These are phyloP conservation scores for Raphanus raphanistrum DNA, from an alignment of 345 rosid genomes.

Conservation along the genomic window DNA sequence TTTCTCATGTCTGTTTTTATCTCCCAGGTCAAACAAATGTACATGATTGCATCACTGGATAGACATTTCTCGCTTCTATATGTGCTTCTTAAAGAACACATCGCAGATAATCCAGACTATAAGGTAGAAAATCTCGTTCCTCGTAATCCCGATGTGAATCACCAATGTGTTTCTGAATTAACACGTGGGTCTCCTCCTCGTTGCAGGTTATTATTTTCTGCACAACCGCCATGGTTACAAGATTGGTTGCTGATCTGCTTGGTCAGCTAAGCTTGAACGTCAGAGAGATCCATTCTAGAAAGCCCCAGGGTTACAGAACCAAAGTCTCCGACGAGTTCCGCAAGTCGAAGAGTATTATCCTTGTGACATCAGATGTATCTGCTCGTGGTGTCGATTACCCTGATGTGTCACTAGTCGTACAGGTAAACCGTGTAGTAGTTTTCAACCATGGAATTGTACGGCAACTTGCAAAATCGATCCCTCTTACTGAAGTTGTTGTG, in stretches of 20 bases:
- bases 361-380: slow-evolving; percentile 96
- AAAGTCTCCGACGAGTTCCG: slow-evolving; percentile 94
- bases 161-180: neutral
- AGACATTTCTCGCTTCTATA: slow-evolving; percentile 72
- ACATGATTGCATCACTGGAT: slow-evolving; percentile 74
- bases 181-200: neutral
- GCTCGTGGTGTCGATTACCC: slow-evolving; percentile 99
- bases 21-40: slow-evolving; percentile 80
- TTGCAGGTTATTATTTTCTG: slow-evolving; percentile 90
- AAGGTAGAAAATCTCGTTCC: slow-evolving; percentile 53
- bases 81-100: slow-evolving; percentile 77
- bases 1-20: slow-evolving; percentile 27
- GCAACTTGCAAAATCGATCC: neutral
- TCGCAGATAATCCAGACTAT: slow-evolving; percentile 79
- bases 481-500: neutral
- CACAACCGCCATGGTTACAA: slow-evolving; percentile 94
- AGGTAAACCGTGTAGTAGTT: slow-evolving; percentile 49
- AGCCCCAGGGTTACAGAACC: slow-evolving; percentile 91
- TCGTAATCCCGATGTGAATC: slow-evolving; percentile 3
- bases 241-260: slow-evolving; percentile 74
- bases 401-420: slow-evolving; percentile 91
- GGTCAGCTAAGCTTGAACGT: slow-evolving; percentile 78
- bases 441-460: neutral
- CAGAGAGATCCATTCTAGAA: slow-evolving; percentile 96
- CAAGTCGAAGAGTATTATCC: slow-evolving; percentile 89